Evolutionary conservation across 352 stramenopile genomes (phyloP), one percentile per base, ranked within the genome.

Genomic region (Globisporangium viniferum): DNA sequence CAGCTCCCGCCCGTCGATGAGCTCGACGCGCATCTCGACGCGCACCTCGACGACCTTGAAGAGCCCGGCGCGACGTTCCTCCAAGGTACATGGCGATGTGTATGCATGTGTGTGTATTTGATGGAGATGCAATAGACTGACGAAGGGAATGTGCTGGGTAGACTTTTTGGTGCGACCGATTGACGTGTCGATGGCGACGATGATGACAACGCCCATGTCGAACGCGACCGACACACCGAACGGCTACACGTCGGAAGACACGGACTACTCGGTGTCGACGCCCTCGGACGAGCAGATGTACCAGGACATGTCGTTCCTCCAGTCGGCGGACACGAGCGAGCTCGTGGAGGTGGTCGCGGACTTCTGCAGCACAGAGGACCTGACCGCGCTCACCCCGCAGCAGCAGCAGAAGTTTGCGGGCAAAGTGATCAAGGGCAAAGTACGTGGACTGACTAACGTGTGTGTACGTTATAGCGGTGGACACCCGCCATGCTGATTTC

Each of bases 201-300:
- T 84, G 46, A 68, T 73, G 44, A 58, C 67, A 10, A 73, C 70
- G 33, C 71, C 71, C 36, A 64, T 59, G 39, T 70, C 60, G 18
- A 72, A 59, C 54, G 60, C 18, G 39, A 82, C 71, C 41, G 71
- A 79, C 68, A 91, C 85, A 33, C 85, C 83, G 12, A 92, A 87
- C 66, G 86, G 86, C 35, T 95, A 95, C 73, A 95, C 88, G 57
- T 92, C 84, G 0, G 88, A 95, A 68, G 88, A 95, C 67, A 91
- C 84, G 35, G 88, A 93, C 65, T 93, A 95, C 71, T 91, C 88
- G 64, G 73, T 85, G 14, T 62, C 77, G 48, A 90, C 84, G 31
- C 78, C 82, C 2, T 80, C 77, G 5, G 84, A 93, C 69, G 83
- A 93, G 54, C 76, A 92, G 62, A 88, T 89, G 71, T 90, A 90